Conservation (phyloP, 1,284 basidiomycete genomes). For the Phellopilus nigrolimitatus region DNA sequence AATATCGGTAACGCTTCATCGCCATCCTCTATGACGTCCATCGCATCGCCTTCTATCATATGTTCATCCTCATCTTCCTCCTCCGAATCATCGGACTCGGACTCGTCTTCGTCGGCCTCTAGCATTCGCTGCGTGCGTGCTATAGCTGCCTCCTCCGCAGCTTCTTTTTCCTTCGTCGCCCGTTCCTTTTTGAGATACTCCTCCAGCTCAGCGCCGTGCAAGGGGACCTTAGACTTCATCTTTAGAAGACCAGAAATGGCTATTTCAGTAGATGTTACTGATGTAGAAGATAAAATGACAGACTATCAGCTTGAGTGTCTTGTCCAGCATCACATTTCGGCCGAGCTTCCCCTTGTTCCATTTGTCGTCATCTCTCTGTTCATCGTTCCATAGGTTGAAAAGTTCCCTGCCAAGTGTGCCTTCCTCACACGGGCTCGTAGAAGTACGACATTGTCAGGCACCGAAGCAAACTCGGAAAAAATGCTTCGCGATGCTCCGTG, state of each 20-base stretch:
- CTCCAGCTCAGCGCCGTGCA: constrained; percentile 84
- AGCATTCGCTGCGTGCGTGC: constrained; percentile 84
- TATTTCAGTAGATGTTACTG: not conserved
- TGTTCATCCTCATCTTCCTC: constrained; percentile 70
- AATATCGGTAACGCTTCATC: constrained; percentile 10
- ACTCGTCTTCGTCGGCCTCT: constrained; percentile 81
- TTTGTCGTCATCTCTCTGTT: constrained; percentile 71
- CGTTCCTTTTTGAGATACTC: constrained; percentile 76
- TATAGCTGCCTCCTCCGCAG: constrained; percentile 80
- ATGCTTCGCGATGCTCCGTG: constrained; percentile 87
- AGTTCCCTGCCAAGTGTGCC: constrained; percentile 76
- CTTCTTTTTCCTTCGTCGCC: constrained; percentile 78
- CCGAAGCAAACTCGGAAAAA: constrained; percentile 80
- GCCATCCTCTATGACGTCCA: constrained; percentile 39
- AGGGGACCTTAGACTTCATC: constrained; percentile 86
- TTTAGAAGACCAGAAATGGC: too few relatives aligned
- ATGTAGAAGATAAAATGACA: constrained; percentile 4
- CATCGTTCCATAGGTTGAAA: constrained; percentile 82
- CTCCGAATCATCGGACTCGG: constrained; percentile 43
- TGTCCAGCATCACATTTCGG: constrained; percentile 73
- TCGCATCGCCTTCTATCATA: constrained; percentile 47
- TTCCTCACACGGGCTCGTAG: constrained; percentile 78
- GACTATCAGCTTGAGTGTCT: constrained; percentile 63
- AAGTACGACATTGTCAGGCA: constrained; percentile 80
- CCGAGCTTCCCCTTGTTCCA: constrained; percentile 91